Conservation (phyloP, 2,329 filamentous ascomycete species). For the Chaetomium olivaceum region DNA sequence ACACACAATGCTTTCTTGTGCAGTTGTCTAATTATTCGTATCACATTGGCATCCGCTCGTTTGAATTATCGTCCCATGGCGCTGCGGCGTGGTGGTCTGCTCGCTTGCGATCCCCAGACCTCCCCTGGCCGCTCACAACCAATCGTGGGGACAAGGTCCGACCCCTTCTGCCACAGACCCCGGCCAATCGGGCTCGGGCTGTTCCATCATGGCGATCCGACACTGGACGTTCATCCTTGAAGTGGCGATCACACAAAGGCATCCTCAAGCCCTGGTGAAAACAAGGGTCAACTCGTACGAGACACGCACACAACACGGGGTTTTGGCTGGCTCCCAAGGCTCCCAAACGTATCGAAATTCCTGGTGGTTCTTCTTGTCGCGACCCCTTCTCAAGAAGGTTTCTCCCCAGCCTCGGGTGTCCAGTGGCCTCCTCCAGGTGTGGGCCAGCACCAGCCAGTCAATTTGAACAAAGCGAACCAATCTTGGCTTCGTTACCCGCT, state of each 20-base stretch:
- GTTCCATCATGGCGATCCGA: conserved; percentile 46
- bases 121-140: conserved; percentile 18
- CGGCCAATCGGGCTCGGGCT: conserved; percentile 36
- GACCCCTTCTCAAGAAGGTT: background rate
- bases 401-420: background rate
- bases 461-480: background rate
- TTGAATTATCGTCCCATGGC: background rate
- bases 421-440: background rate
- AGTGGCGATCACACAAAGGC: conserved; percentile 24
- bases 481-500: background rate
- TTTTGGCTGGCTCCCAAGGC: too few relatives aligned
- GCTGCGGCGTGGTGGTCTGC: background rate
- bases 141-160: conserved; percentile 28
- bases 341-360: background rate
- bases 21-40: background rate
- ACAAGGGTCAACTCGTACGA: conserved; percentile 4
- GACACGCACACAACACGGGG: background rate
- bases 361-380: background rate
- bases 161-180: conserved; percentile 33
- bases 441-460: background rate
- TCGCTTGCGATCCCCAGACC: conserved; percentile 23
- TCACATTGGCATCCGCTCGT: background rate
- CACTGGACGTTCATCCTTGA: conserved; percentile 32
- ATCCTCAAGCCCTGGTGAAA: conserved; percentile 2
- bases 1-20: background rate